Base-by-base conservation (phyloP, 805 yeast genomes). In the Saccharomyces eubayanus region DNA sequence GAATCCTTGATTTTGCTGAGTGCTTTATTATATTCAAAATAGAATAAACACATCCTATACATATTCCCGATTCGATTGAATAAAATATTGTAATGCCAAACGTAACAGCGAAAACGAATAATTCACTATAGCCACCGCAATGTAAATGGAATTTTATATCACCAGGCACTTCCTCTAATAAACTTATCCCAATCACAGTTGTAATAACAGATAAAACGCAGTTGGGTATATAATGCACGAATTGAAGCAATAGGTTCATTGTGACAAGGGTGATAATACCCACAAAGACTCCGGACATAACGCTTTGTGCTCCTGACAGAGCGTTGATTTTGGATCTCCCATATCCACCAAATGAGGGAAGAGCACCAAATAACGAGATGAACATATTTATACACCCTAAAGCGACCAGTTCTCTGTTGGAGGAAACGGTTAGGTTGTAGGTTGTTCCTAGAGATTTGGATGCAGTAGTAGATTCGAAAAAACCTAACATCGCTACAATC, bases 311-410 rank as follows among this genome's bases (percentile, higher is more conserved):
- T 5, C 97, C 97, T 12, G 90, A 82, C 51, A 89, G 73, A 1
- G 91, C 86, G 71, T 92, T 92, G 55, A 92, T 84, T 63, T 87
- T 90, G 16, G 96, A 86, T 62, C 98, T 78, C 1, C 97, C 98
- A 65, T 91, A 92, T 0, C 98, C 98, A 9, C 98, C 99, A 75
- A 91, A 91, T 0, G 96, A 82, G 0, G 99, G 97, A 14, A 92
- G 72, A 0, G 90, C 86, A 46, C 88, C 86, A 52, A 82, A 67
- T 8, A 61, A 21, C 2, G 89, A 78, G 0, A 84, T 83, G 0
- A 78, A 70, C 1, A 89, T 55, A 60, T 91, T 92, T 53, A 86
- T 81, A 12, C 79, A 70, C 0, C 99, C 98, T 30, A 92, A 73
- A 0, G 97, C 97, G 4, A 94, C 91, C 46, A 92, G 72, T 66